These are phyloP conservation scores for Hymenoscyphus repandus DNA, from an alignment of 2,329 filamentous ascomycete genomes.

Conservation along the genomic window DNA sequence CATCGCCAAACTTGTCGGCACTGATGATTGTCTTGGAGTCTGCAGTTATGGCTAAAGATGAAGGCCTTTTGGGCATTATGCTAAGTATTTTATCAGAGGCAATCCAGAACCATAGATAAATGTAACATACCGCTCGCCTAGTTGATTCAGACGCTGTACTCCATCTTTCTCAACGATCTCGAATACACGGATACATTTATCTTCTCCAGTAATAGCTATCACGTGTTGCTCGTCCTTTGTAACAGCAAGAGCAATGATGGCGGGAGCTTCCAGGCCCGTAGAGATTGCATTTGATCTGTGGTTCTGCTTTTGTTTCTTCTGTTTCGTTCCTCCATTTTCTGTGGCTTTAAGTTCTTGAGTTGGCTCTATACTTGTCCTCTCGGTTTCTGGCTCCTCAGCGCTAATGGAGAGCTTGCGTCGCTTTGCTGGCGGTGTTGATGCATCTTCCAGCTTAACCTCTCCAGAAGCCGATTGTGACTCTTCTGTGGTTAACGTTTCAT, in stretches of 20 bases:
- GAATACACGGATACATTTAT: slow-evolving; percentile 87
- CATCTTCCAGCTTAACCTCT: slow-evolving; percentile 7
- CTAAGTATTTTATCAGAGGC: slow-evolving; percentile 32
- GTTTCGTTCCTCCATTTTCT: slow-evolving; percentile 7
- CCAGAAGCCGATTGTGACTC: slow-evolving; percentile 8
- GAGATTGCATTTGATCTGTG: slow-evolving; percentile 16
- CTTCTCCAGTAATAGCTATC: slow-evolving; percentile 78
- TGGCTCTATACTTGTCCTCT: slow-evolving; percentile 2
- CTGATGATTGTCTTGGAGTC: slow-evolving; percentile 70
- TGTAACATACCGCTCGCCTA: slow-evolving; percentile 63
- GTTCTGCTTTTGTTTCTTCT: slow-evolving; percentile 17
- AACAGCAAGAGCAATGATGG: slow-evolving; percentile 63
- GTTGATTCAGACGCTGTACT: slow-evolving; percentile 45
- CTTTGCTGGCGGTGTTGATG: slow-evolving; percentile 26
- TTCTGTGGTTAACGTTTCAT: slow-evolving; percentile 3
- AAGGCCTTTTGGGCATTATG: slow-evolving; percentile 84
- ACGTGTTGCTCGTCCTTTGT: slow-evolving; percentile 63
- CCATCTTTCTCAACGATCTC: slow-evolving; percentile 51
- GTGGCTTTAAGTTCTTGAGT: neutral
- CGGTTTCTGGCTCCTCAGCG: slow-evolving; percentile 6
- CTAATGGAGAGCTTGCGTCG: slow-evolving; percentile 27
- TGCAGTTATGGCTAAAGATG: slow-evolving; percentile 63
- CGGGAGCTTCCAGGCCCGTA: slow-evolving; percentile 46
- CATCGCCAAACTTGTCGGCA: slow-evolving; percentile 95
- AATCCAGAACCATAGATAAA: neutral